Percentiles rank a stretch among this genome's conserved stretches.
Conservation (phyloP, 108 stramenopile species). For the Skeletonema tropicum region DNA sequence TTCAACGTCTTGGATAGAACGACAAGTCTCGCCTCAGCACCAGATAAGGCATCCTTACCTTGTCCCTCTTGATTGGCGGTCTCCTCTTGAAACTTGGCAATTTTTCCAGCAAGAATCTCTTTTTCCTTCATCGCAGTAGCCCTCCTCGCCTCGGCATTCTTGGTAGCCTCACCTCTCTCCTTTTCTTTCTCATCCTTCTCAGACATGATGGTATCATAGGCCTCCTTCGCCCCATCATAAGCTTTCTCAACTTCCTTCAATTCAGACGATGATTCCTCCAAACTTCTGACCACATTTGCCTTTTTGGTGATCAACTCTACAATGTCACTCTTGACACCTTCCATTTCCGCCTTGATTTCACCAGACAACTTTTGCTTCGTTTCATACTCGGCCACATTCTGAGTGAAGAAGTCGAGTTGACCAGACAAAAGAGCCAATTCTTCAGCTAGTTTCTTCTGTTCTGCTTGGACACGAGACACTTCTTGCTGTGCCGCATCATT, state of each 20-base stretch:
- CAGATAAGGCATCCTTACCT: background rate
- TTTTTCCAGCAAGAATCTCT: conserved; percentile 33
- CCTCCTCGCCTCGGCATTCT: conserved; percentile 29
- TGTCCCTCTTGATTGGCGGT: background rate
- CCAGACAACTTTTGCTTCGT: conserved; percentile 30
- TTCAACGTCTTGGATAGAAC: background rate
- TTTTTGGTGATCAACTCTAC: conserved; percentile 17
- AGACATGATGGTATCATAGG: conserved; percentile 11
- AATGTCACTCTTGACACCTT: conserved; percentile 31
- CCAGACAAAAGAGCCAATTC: conserved; percentile 37
- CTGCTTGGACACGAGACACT: conserved; percentile 19
- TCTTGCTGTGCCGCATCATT: conserved; percentile 40
- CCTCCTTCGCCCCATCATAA: conserved; percentile 20
- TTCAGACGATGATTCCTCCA: conserved; percentile 20
- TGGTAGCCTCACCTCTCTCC: conserved; percentile 20
- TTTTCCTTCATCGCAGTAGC: conserved; percentile 47
- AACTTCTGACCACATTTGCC: conserved; percentile 6
- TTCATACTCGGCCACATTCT: conserved; percentile 45
- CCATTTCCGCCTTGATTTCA: conserved; percentile 25
- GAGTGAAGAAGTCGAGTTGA: conserved; percentile 36
- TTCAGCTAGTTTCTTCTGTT: conserved; percentile 41
- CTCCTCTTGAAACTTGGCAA: background rate
- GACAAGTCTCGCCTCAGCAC: background rate
- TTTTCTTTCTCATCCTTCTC: conserved; percentile 34
- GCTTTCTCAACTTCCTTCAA: conserved; percentile 12